phyloP scores from a whole-genome alignment of 1,284 basidiomycete species.

The Tylopilus sp. region DNA sequence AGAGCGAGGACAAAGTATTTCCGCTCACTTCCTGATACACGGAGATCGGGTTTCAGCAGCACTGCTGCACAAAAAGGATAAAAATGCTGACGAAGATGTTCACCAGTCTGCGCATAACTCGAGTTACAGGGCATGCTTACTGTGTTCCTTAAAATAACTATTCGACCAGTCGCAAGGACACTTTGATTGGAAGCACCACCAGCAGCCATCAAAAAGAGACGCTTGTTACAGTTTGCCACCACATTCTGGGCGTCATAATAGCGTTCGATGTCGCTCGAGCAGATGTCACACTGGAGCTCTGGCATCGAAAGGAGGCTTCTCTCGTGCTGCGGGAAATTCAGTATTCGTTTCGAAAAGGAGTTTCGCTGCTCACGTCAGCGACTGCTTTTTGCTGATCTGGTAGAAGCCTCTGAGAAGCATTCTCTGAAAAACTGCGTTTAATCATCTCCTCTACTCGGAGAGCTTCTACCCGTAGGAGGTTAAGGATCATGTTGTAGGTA shows the following conservation, averaged over 20 bases:
- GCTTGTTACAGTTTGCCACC: constrained; percentile 65
- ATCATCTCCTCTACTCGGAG: constrained; percentile 99
- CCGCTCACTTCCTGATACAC: constrained; percentile 48
- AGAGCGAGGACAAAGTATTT: constrained; percentile 75
- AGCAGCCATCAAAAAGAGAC: constrained; percentile 63
- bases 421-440: constrained; percentile 98
- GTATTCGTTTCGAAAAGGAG: neutral
- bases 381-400: constrained; percentile 93
- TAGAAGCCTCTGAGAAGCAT: constrained; percentile 86
- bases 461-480: constrained; percentile 93
- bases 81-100: constrained; percentile 64
- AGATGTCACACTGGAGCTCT: constrained; percentile 68
- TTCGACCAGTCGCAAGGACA: constrained; percentile 68
- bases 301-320: constrained; percentile 63
- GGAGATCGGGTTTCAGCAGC: constrained; percentile 68
- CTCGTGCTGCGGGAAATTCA: constrained; percentile 57
- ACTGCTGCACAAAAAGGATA: constrained; percentile 67
- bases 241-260: constrained; percentile 78
- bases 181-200: constrained; percentile 66
- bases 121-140: constrained; percentile 44
- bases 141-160: constrained; percentile 81
- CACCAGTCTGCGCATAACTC: constrained; percentile 1
- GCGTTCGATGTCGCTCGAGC: constrained; percentile 64
- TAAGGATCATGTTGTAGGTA: constrained; percentile 99
- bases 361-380: constrained; percentile 52